Evolutionary conservation across 1,284 basidiomycete species (phyloP).

Genomic region (Termitomyces sp.): DNA sequence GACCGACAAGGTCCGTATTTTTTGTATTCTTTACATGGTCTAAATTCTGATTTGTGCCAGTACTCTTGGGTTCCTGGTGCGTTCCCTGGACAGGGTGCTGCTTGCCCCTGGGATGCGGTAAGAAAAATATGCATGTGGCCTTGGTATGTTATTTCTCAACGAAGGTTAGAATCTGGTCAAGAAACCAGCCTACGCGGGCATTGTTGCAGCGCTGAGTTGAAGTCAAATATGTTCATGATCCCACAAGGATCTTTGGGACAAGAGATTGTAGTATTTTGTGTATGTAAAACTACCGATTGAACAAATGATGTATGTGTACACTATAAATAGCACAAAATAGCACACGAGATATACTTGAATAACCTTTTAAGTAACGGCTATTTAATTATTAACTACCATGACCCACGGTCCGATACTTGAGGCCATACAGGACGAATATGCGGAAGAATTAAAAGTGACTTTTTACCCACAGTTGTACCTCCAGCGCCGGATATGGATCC

Average conservation of each 20-base stretch:
- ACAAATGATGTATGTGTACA: neutral
- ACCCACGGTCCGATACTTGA: neutral
- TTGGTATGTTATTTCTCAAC: neutral
- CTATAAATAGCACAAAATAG: neutral
- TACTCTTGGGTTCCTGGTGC: constrained; percentile 51
- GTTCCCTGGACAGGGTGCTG: constrained; percentile 44
- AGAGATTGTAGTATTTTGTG: neutral
- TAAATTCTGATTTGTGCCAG: constrained; percentile 16
- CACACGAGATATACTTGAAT: neutral
- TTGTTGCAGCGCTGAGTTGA: constrained; percentile 24
- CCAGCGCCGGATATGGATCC: constrained; percentile 68
- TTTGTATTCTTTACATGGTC: neutral
- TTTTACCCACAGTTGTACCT: constrained; percentile 72
- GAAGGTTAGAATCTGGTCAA: constrained; percentile 27
- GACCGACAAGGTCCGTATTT: constrained; percentile 35
- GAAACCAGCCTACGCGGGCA: constrained; percentile 39
- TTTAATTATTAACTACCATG: neutral
- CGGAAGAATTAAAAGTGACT: constrained; percentile 48
- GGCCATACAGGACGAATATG: constrained; percentile 9
- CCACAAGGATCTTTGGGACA: neutral
- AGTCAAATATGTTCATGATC: neutral
- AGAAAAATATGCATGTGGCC: constrained; percentile 4
- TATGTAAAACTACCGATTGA: neutral
- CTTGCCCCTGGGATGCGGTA: constrained; percentile 45
- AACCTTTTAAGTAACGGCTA: neutral